These are phyloP conservation scores for Cryptomeria japonica DNA, from an alignment of 75 land plant species.

Conservation along the genomic window DNA sequence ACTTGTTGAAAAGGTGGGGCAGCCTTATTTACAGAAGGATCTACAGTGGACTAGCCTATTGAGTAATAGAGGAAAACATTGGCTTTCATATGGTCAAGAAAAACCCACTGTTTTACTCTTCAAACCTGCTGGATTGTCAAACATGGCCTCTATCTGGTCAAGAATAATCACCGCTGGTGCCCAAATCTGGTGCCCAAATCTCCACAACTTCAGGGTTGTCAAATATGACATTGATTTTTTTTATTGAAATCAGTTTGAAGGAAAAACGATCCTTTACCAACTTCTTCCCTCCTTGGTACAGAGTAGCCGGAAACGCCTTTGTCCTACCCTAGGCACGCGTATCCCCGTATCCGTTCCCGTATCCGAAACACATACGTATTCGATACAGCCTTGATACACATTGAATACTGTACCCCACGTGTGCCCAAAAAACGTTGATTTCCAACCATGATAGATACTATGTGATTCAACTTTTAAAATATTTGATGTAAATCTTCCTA, in stretches of 20 bases:
- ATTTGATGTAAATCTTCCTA: too few relatives aligned
- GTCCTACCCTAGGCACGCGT: too few relatives aligned
- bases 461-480: too few relatives aligned
- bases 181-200: neutral
- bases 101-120: neutral
- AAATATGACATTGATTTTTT: neutral
- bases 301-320: too few relatives aligned
- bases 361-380: too few relatives aligned
- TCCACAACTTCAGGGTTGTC: neutral
- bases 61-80: neutral
- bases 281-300: neutral
- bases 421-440: too few relatives aligned
- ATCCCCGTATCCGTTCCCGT: too few relatives aligned
- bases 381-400: too few relatives aligned
- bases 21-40: neutral
- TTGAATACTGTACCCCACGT: too few relatives aligned
- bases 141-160: neutral
- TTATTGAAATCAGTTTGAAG: neutral
- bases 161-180: neutral
- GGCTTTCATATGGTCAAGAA: neutral
- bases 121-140: neutral
- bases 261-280: neutral
- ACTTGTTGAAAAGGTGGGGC: neutral
- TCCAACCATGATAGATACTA: too few relatives aligned
- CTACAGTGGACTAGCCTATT: neutral